phyloP scores from a whole-genome alignment of 169 alveolate species.

The Eimeria falciformis region DNA sequence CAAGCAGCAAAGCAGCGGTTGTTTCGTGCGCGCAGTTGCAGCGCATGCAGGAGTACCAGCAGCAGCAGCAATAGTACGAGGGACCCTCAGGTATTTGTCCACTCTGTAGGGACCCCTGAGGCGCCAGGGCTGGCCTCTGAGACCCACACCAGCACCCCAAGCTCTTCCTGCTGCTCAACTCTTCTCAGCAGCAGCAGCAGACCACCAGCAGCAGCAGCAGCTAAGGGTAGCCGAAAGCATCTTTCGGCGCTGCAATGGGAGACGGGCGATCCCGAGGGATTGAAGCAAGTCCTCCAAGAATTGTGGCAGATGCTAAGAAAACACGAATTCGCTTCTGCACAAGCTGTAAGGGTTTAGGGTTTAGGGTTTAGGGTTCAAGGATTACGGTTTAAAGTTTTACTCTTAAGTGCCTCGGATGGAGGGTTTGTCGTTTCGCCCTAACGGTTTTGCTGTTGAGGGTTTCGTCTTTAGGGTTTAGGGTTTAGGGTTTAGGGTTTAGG shows the following conservation, averaged over 20 bases:
- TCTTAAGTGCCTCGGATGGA: not conserved
- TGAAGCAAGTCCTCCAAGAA: not conserved
- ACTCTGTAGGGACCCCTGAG: not conserved
- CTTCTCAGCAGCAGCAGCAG: not conserved
- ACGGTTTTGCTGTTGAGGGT: not conserved
- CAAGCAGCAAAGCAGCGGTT: not conserved
- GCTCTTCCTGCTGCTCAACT: not conserved
- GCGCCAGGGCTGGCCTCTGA: slow-evolving; percentile 12
- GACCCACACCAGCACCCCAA: not conserved
- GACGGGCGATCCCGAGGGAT: not conserved
- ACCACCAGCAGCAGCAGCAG: slow-evolving; percentile 37
- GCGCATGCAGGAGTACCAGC: slow-evolving; percentile 12
- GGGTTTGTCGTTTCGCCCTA: not conserved
- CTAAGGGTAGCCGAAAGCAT: not conserved
- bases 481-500: slow-evolving; percentile 61
- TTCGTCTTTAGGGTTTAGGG: slow-evolving; percentile 20
- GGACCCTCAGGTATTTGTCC: too few species aligned
- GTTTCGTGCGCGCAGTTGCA: slow-evolving; percentile 5
- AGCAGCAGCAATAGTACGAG: slow-evolving; percentile 20
- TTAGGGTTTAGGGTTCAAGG: slow-evolving; percentile 52
- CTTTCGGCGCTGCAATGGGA: not conserved
- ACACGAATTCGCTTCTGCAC: slow-evolving; percentile 1
- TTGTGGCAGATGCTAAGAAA: slow-evolving; percentile 19
- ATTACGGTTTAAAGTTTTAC: not conserved
- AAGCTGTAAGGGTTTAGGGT: slow-evolving; percentile 38